These are phyloP conservation scores for Hymenoscyphus repandus DNA, from an alignment of 2,329 filamentous ascomycete genomes.

Conservation along the genomic window DNA sequence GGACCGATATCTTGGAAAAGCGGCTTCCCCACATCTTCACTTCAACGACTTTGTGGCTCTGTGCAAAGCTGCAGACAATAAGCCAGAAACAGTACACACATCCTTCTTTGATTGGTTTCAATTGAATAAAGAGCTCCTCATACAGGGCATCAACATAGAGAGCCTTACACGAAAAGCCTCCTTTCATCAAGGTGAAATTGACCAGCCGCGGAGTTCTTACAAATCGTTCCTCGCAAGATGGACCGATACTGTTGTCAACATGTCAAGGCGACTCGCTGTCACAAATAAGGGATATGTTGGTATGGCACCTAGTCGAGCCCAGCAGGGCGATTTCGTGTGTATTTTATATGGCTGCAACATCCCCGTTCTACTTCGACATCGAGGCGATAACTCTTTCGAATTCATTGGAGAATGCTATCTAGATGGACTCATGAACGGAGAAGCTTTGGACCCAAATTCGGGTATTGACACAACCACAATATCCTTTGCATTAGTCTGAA, in stretches of 20 bases:
- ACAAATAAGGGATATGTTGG: not conserved
- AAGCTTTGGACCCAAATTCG: constrained; percentile 6
- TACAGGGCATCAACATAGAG: not conserved
- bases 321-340: constrained; percentile 4
- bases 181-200: too few species aligned
- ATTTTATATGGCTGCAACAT: constrained; percentile 9
- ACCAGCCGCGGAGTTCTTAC: not conserved
- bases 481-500: too few species aligned
- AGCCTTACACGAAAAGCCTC: not conserved
- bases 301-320: constrained; percentile 1
- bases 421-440: constrained; percentile 26
- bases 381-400: constrained; percentile 8
- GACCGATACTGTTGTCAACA: not conserved
- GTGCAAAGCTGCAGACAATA: not conserved
- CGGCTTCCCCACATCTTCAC: not conserved
- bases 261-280: not conserved
- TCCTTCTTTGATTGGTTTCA: not conserved
- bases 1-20: not conserved
- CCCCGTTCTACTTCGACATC: constrained; percentile 9
- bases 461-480: not conserved
- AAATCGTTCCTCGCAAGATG: not conserved
- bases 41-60: not conserved
- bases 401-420: constrained; percentile 28
- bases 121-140: not conserved
- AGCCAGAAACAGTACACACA: not conserved